Evolutionary conservation across 2,329 filamentous ascomycete species (phyloP), one percentile per base, ranked within the genome.

Genomic region (Fusarium napiforme): DNA sequence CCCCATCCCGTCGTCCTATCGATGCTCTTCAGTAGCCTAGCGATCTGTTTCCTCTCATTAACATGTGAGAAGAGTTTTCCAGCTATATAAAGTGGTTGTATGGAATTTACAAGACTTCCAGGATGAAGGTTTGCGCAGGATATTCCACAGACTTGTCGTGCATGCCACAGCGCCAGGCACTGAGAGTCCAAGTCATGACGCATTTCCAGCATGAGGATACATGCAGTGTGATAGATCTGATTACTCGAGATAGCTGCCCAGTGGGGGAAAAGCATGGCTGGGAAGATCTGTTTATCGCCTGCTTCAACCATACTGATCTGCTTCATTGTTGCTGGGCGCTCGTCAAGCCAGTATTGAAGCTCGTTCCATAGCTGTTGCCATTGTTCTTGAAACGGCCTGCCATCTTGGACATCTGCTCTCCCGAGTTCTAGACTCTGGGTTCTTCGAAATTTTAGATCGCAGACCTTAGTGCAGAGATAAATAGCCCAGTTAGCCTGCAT

Each of bases 401-500:
- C 73, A 15, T 83, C 80, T n/a, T 82, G 84, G 2, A 55, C 10
- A 78, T 85, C 26, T 81, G 79, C 8, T 77, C 64, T 78, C 11
- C 65, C 83, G 0, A 86, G 76, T 68, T 87, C 85, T 7, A 84
- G 60, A 45, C 79, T 83, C 39, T 77, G 71, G 9, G 79, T 80
- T 9, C 77, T 73, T 42, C 78, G 69, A n/a, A 75, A 79, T 10
- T 71, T 83, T 77, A 88, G 79, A 50, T 88, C 83, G 60, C 85
- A 87, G 6, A 84, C 83, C 64, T 84, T 85, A 11, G 86, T 85
- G 53, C 83, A 85, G 0, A 89, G 81, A 64, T 87, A 89, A 1
- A 89, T 85, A 4, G 87, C 85, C 75, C 86, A 87, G 59, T 89
- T 89, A 15, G 87, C 87, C 57, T 87, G 85, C 81, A 85, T 87